Percentiles rank a stretch among this genome's conserved stretches.
These are phyloP conservation scores for Populus pruinosa DNA, from an alignment of 345 rosid genomes.

Conservation along the genomic window DNA sequence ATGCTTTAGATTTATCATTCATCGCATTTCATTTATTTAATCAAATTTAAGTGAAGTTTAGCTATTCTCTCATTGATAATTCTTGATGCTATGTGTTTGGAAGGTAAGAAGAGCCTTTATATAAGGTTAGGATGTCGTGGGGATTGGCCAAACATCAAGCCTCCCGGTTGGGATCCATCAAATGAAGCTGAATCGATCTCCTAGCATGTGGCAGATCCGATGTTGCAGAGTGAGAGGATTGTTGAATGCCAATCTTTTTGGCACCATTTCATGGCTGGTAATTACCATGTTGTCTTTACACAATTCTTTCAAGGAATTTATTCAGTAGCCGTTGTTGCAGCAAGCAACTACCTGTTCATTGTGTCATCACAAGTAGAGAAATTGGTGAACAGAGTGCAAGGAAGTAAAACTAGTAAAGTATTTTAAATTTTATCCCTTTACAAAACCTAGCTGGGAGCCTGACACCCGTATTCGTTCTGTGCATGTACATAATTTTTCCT, in stretches of 20 bases:
- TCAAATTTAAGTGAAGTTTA: neutral
- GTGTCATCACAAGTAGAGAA: no score
- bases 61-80: neutral
- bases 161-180: conserved; percentile 79
- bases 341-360: no score
- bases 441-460: no score
- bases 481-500: no score
- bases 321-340: no score
- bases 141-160: conserved; percentile 85
- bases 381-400: no score
- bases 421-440: no score
- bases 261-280: neutral
- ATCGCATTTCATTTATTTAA: neutral
- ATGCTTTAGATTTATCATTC: no score
- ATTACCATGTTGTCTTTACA: no score
- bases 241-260: neutral
- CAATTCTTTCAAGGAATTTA: no score
- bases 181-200: conserved; percentile 23
- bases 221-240: neutral
- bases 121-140: conserved; percentile 83
- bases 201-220: conserved; percentile 5
- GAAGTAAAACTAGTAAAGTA: no score
- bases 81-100: neutral
- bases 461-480: no score
- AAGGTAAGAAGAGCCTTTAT: conserved; percentile 85